Base-by-base conservation (phyloP, 2,329 filamentous ascomycete genomes). In the Hypoxylon sp. region DNA sequence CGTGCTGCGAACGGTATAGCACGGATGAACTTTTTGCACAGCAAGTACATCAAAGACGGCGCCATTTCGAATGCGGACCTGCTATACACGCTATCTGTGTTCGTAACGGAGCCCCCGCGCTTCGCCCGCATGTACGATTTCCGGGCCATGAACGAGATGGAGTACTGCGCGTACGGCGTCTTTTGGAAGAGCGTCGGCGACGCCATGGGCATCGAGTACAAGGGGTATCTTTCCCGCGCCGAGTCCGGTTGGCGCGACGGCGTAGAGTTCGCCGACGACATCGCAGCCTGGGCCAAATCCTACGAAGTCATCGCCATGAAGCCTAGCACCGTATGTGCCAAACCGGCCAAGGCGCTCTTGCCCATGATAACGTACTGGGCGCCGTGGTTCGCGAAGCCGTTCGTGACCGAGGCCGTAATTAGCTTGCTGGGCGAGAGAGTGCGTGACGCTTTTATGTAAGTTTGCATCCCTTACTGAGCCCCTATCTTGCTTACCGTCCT, bases 111-210 rank as follows among this genome's bases (percentile, higher is more conserved):
- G 73, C 90, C 91, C 0, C 76, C 85, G 28, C 80, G 84, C 12
- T 93, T 90, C 81, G 84, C 91, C 30, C 75, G 82, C 4, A 79
- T 79, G 4, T 91, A 88, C 71, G 92, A 95, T 74, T 95, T 91
- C 91, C 85, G 92, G 1, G 38, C 79, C 3, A 75, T 92, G 20
- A 89, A 84, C 14, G 85, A 89, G 0, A 81, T 93, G 77, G 92
- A 94, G 76, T 76, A 81, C 8, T 91, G 89, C 65, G 91, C 90
- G 0, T 77, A 90, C 28, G 88, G 86, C 14, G 88, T 86, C 0
- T 87, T 91, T 72, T 93, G 90, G 91, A 91, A 91, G 76, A 82
- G 83, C 54, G 78, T 92, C 14, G 91, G 91, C 12, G 88, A 93
- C 70, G 85, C 86, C 54, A 90, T 93, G 86, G 84, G 82, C 0